Conservation (phyloP, 352 stramenopile genomes). For the Globisporangium abappressorium region DNA sequence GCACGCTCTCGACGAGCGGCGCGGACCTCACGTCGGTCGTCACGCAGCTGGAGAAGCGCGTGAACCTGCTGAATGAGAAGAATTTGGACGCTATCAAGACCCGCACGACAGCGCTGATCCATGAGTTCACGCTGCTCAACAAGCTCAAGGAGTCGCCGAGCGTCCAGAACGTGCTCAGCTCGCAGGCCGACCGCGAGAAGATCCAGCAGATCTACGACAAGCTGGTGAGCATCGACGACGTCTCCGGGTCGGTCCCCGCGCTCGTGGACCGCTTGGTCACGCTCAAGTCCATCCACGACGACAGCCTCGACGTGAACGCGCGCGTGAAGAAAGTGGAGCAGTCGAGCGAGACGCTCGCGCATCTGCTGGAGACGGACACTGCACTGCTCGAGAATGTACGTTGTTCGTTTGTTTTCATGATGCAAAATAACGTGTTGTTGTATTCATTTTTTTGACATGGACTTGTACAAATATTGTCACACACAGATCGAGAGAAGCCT, state of each 20-base stretch:
- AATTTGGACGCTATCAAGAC: conserved; percentile 78
- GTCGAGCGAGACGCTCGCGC: conserved; percentile 43
- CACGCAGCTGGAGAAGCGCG: conserved; percentile 61
- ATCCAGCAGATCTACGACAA: conserved; percentile 74
- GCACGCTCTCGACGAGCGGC: conserved; percentile 15
- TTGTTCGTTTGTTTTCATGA: conserved; percentile 1
- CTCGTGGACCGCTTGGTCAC: conserved; percentile 72
- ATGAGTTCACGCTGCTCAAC: conserved; percentile 73
- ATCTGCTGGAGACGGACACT: conserved; percentile 65
- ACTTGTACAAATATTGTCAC: not conserved
- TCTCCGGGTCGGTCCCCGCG: conserved; percentile 52
- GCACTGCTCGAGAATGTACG: conserved; percentile 69
- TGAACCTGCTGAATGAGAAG: conserved; percentile 69
- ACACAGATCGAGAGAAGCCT: conserved; percentile 73
- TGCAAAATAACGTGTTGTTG: not conserved
- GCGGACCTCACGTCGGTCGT: conserved; percentile 45
- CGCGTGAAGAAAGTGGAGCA: conserved; percentile 66
- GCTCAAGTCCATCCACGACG: conserved; percentile 73
- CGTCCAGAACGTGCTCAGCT: conserved; percentile 52
- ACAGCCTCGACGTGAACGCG: conserved; percentile 40
- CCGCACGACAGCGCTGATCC: conserved; percentile 67
- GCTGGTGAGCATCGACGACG: conserved; percentile 54
- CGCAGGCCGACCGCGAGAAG: conserved; percentile 61
- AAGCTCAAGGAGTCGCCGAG: conserved; percentile 75
- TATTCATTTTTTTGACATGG: not conserved